Percentiles rank a stretch among this genome's conserved stretches.
phyloP scores from a whole-genome alignment of 2,329 filamentous ascomycete species.

The Orbilia blumenaviensis region DNA sequence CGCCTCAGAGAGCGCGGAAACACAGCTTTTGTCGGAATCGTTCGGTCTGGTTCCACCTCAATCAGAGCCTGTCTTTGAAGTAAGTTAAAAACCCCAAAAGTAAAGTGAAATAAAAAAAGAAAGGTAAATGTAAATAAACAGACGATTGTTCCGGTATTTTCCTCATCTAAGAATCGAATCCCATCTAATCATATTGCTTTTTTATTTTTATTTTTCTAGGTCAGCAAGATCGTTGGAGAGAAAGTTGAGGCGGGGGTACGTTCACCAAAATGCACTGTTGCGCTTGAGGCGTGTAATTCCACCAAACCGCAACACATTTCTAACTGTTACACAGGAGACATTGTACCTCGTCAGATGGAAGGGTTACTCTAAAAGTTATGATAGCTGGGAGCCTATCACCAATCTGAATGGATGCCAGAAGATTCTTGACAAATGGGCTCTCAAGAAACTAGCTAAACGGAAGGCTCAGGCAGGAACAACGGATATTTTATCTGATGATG shows the following conservation, averaged over 20 bases:
- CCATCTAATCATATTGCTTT: not conserved
- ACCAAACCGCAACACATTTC: slow-evolving; percentile 13
- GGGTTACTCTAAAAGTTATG: slow-evolving; percentile 32
- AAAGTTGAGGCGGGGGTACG: slow-evolving; percentile 12
- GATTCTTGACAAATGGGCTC: slow-evolving; percentile 40
- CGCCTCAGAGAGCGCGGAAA: not conserved
- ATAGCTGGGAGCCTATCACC: slow-evolving; percentile 55
- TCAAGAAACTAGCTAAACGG: slow-evolving; percentile 18
- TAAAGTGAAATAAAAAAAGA: not conserved
- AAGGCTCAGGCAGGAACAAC: not conserved
- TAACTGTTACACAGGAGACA: not conserved
- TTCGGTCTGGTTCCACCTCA: not conserved
- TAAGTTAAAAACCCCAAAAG: not conserved
- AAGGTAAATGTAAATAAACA: no score
- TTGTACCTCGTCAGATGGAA: slow-evolving; percentile 54
- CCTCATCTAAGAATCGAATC: no score
- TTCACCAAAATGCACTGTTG: not conserved
- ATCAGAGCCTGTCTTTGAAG: not conserved
- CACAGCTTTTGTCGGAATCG: not conserved
- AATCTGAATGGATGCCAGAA: slow-evolving; percentile 51
- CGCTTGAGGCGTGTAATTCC: slow-evolving; percentile 2
- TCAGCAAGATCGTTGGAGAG: slow-evolving; percentile 40
- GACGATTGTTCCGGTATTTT: no score
- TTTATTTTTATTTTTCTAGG: slow-evolving; percentile 5
- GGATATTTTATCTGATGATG: not conserved